Percentiles rank a stretch among this genome's conserved stretches.
Conservation (phyloP, 2,329 filamentous ascomycete species). For the Venturia aucupariae region DNA sequence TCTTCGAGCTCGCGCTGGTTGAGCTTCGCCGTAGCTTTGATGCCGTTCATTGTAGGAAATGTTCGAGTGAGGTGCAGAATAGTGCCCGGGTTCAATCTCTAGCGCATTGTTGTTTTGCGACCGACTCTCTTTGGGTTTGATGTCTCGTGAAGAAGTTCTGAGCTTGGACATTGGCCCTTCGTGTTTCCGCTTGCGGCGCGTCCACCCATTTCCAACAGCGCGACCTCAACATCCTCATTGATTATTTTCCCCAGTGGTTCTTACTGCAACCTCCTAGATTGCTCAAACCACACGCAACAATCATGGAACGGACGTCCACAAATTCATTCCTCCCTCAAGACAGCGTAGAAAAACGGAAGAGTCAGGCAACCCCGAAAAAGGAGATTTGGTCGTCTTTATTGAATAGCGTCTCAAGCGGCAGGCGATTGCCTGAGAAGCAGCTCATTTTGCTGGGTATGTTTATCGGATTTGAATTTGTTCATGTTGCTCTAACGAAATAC, state of each 20-base stretch:
- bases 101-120: background rate
- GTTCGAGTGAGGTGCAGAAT: background rate
- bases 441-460: conserved; percentile 68
- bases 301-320: conserved; percentile 5
- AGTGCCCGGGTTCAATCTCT: too few relatives aligned
- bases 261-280: background rate
- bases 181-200: background rate
- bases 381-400: conserved; percentile 94
- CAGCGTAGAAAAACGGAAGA: conserved; percentile 27
- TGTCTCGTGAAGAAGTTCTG: background rate
- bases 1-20: conserved; percentile 93
- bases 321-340: conserved; percentile 13
- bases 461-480: background rate
- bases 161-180: background rate
- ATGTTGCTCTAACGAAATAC: background rate
- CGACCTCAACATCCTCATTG: too few relatives aligned
- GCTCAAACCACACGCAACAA: background rate
- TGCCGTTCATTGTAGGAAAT: conserved; percentile 67
- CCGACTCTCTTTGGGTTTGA: background rate
- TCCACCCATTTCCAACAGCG: conserved; percentile 5
- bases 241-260: background rate
- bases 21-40: conserved; percentile 82
- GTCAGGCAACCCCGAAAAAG: conserved; percentile 61
- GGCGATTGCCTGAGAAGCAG: conserved; percentile 85
- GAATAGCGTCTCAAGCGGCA: conserved; percentile 80